A percentile compares a stretch with the other conserved stretches of the same genome.
Conservation (phyloP, 768 basidiomycete species). For the Tylopilus vinaceipallidus region DNA sequence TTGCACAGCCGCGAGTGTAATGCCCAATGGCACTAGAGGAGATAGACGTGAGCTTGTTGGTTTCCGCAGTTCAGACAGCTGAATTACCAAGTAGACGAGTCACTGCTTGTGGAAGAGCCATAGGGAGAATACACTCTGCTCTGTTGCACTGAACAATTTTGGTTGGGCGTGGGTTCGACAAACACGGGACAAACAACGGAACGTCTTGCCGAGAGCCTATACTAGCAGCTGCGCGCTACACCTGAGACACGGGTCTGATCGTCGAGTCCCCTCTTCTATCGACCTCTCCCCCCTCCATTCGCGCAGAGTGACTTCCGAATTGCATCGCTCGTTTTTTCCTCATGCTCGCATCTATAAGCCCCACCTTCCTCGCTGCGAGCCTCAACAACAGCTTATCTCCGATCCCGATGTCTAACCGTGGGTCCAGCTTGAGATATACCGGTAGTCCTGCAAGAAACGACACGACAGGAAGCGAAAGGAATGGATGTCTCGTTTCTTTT, state of each 20-base stretch:
- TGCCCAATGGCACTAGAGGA: constrained; percentile 36
- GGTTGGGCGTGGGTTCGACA: constrained; percentile 4
- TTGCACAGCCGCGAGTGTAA: constrained; percentile 42
- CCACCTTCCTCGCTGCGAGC: constrained; percentile 66
- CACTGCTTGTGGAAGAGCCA: constrained; percentile 52
- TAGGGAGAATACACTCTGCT: constrained; percentile 20
- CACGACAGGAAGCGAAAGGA: constrained; percentile 78
- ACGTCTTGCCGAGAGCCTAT: neutral
- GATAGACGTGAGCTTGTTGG: constrained; percentile 8
- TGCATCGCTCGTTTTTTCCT: constrained; percentile 96
- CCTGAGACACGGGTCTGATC: constrained; percentile 9
- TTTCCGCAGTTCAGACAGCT: neutral
- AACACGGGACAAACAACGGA: constrained; percentile 27
- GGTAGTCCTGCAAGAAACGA: constrained; percentile 76
- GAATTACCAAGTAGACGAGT: constrained; percentile 49
- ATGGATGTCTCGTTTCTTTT: constrained; percentile 91
- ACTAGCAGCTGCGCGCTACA: too few species aligned
- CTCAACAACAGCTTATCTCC: constrained; percentile 91
- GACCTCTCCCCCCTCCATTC: constrained; percentile 66
- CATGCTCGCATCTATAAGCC: constrained; percentile 67
- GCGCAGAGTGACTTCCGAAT: constrained; percentile 86
- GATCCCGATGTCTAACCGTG: constrained; percentile 64
- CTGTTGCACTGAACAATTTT: neutral
- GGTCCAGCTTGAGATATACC: constrained; percentile 81
- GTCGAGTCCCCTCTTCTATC: constrained; percentile 49